These are phyloP conservation scores for Ustilago loliicola DNA, from an alignment of 1,284 basidiomycete species.

Conservation along the genomic window DNA sequence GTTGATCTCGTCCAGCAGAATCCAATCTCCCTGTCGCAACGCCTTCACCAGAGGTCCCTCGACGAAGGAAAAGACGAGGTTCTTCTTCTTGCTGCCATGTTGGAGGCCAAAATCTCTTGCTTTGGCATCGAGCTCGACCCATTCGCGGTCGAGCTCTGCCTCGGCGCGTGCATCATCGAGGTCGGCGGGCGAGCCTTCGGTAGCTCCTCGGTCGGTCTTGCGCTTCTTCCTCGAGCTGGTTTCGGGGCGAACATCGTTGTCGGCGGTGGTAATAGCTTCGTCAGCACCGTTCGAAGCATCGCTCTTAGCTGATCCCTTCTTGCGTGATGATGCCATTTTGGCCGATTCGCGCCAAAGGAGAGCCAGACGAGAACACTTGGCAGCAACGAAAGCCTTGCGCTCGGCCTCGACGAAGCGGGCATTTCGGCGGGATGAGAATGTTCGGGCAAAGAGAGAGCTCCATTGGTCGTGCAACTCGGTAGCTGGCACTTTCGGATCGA, in stretches of 20 bases:
- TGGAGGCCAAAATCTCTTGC: constrained; percentile 81
- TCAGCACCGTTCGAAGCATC: constrained; percentile 1
- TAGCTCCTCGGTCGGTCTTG: constrained; percentile 52
- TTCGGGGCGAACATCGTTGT: constrained; percentile 19
- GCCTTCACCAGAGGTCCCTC: constrained; percentile 97
- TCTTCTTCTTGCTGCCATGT: constrained; percentile 59
- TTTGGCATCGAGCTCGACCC: constrained; percentile 76
- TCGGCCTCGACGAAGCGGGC: constrained; percentile 87
- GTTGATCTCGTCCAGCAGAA: constrained; percentile 96
- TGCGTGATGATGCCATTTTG: constrained; percentile 72
- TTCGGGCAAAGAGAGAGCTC: constrained; percentile 84
- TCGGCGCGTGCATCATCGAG: constrained; percentile 47
- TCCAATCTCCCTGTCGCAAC: constrained; percentile 89
- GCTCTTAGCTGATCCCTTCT: constrained; percentile 72
- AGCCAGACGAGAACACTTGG: constrained; percentile 87
- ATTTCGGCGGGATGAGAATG: constrained; percentile 92
- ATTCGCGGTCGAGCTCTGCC: constrained; percentile 54
- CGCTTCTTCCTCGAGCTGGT: constrained; percentile 64
- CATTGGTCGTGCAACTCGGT: constrained; percentile 82
- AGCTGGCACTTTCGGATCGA: constrained; percentile 81
- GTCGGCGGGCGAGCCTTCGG: constrained; percentile 43
- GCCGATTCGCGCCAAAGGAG: constrained; percentile 86
- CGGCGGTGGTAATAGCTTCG: constrained; percentile 16
- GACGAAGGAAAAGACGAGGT: constrained; percentile 82
- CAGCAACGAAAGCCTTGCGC: constrained; percentile 83